Evolutionary conservation across 2,329 filamentous ascomycete species (phyloP).

Genomic region (Lizonia empirigonia): DNA sequence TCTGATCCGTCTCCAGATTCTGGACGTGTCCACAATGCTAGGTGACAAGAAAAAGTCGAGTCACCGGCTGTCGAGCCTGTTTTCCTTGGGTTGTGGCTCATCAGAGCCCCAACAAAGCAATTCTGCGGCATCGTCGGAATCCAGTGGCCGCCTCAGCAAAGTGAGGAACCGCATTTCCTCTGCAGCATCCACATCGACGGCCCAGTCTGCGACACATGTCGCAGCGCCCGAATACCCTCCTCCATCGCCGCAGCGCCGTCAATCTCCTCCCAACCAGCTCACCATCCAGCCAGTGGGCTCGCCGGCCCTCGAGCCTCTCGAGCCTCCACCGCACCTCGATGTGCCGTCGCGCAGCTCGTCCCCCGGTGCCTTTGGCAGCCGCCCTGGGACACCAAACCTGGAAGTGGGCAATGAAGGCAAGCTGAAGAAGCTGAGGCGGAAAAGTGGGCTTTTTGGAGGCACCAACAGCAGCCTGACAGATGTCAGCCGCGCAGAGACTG

Average conservation of each 20-base stretch:
- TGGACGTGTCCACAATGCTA: constrained; percentile 22
- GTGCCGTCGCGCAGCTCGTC: constrained; percentile 36
- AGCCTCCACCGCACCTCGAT: constrained; percentile 36
- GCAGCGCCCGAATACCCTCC: constrained; percentile 38
- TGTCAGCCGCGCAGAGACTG: constrained; percentile 15
- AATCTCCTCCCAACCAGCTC: constrained; percentile 23
- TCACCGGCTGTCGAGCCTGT: constrained; percentile 43
- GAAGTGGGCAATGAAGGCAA: constrained; percentile 26
- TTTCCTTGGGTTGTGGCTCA: constrained; percentile 32
- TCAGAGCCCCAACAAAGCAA: constrained; percentile 23
- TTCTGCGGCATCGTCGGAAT: constrained; percentile 37
- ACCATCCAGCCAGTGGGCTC: constrained; percentile 37
- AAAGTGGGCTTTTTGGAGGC: constrained; percentile 43
- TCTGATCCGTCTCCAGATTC: neutral
- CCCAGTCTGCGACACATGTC: constrained; percentile 29
- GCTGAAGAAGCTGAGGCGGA: constrained; percentile 44
- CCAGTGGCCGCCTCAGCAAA: constrained; percentile 37
- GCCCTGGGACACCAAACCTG: constrained; percentile 29
- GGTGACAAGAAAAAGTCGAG: constrained; percentile 41
- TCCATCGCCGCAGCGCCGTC: constrained; percentile 27
- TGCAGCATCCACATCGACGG: constrained; percentile 14
- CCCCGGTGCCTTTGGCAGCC: constrained; percentile 30
- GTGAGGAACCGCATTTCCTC: constrained; percentile 43
- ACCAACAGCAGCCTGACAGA: constrained; percentile 27
- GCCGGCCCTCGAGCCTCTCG: constrained; percentile 33